Evolutionary conservation across 164 flowering plant species (phyloP), one percentile per base, ranked within the genome.

Genomic region (Annona squamosa): DNA sequence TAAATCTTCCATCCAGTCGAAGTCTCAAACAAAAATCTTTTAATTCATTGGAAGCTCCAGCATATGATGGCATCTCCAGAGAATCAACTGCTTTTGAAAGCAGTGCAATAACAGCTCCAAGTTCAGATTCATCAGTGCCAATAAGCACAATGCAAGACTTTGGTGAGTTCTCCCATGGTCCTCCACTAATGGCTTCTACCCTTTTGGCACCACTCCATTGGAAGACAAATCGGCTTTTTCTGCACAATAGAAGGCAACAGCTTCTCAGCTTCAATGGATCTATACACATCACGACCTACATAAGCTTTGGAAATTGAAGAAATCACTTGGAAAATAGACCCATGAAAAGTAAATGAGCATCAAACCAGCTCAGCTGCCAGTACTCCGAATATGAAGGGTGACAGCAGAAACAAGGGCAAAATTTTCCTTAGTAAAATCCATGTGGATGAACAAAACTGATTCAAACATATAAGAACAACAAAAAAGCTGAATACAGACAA

Each of bases 151-250:
- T 62, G 70, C 75, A 73, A 47, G 69, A 65, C 42, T 73, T 73
- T 48, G 75, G 75, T 41, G 75, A 19, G 48, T 46, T 48, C 65
- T 73, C 75, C 75, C 75, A 73, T 41, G 47, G 63, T 19, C 63
- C 70, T 47, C 75, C 70, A 73, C 75, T 47, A 17, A 73, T 63
- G 56, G 70, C 69, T 67, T 73, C 75, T 12, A 73, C 70, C 64
- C 75, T 65, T 43, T 73, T 73, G 26, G 65, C 41, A 3, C 75
- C 75, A 73, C 75, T 73, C 75, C 75, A 73, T 41, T 73, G 75
- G 43, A 73, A 73, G 65, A 73, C 70, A 73, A 48, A 65, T 16
- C 70, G 75, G 43, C n/a, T 73, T 48, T 66, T 63, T 73, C 75
- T 73, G 63, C 12, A 48, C 12, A 48, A 73, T 65, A 46, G 37